Base-by-base conservation (phyloP, 331 rosid genomes). In the Saraca asoca region DNA sequence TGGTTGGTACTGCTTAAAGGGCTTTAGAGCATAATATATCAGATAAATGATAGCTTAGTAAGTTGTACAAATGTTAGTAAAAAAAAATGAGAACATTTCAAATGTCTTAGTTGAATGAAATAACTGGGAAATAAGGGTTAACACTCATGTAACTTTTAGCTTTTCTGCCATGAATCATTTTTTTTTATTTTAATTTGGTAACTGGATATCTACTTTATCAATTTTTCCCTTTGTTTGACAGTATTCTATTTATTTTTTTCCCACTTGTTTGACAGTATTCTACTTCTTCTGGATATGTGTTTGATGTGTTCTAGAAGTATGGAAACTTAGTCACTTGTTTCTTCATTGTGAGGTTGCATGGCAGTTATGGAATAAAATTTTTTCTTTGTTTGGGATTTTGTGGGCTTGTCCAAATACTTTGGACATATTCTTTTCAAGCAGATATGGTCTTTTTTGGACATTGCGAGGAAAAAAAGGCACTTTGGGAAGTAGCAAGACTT, bases 11-110 rank as follows among this genome's bases (percentile, higher is more conserved):
- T 66, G 69, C 42, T 67, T 17, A 7, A 54, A 52, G 63, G 42
- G 19, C 51, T 50, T 9, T n/a, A 35, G 51, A 66, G 41, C 73
- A 44, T n/a, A 53, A 8, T 44, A 14, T 51, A 64, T 43, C 33
- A 17, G 58, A 52, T 45, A 46, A 65, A 41, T 59, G 57, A 52
- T 39, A 53, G 46, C 20, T 53, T 66, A 44, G 35, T 51, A 29
- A 39, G 31, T 41, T 42, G 5, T 19, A 46, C 45, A 71, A 64
- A 58, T 58, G 60, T 12, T 7, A 44, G 34, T 50, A 45, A 8
- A 15, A n/a, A 15, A 9, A 58, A 41, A n/a, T n/a, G 65, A 13
- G 43, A 5, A 48, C 42, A 20, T 18, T 56, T 62, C 54, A n/a
- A 38, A 54, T 62, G 49, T 68, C 42, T 54, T 55, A 11, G 50